Conservation (phyloP, 345 rosid genomes). For the Heritiera fomes region DNA sequence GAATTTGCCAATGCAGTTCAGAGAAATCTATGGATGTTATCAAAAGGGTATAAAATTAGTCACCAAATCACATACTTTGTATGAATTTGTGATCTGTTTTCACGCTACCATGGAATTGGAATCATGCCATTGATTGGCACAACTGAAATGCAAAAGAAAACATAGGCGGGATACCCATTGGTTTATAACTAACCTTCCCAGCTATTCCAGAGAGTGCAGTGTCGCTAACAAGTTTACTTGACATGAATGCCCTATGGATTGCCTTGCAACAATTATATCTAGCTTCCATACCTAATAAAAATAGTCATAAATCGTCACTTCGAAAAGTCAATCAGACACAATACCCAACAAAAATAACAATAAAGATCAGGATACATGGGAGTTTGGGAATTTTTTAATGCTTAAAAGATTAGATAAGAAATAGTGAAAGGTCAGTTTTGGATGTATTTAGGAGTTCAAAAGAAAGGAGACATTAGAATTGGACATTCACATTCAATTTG, state of each 20-base stretch:
- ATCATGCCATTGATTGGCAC: neutral
- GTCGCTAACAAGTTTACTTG: constrained; percentile 55
- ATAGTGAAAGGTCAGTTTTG: neutral
- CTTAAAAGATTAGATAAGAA: neutral
- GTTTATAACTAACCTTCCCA: constrained; percentile 52
- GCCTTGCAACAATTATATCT: constrained; percentile 78
- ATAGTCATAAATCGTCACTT: neutral
- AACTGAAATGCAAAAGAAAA: neutral
- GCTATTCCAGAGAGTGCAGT: constrained; percentile 55
- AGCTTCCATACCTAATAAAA: constrained; percentile 73
- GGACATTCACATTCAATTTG: neutral
- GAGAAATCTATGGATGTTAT: neutral
- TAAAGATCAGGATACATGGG: neutral
- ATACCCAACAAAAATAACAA: neutral
- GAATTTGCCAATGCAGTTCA: neutral
- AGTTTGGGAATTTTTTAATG: neutral
- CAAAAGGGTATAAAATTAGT: neutral
- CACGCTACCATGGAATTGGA: neutral
- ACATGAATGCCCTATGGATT: constrained; percentile 57
- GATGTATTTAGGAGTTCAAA: neutral
- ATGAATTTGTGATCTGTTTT: neutral
- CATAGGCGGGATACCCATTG: neutral
- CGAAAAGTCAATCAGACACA: neutral
- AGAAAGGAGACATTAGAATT: neutral
- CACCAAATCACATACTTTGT: neutral